A percentile compares a stretch with the other conserved stretches of the same genome.
These are phyloP conservation scores for Trichosanthes truncata DNA, from an alignment of 306 rosid genomes.

Conservation along the genomic window DNA sequence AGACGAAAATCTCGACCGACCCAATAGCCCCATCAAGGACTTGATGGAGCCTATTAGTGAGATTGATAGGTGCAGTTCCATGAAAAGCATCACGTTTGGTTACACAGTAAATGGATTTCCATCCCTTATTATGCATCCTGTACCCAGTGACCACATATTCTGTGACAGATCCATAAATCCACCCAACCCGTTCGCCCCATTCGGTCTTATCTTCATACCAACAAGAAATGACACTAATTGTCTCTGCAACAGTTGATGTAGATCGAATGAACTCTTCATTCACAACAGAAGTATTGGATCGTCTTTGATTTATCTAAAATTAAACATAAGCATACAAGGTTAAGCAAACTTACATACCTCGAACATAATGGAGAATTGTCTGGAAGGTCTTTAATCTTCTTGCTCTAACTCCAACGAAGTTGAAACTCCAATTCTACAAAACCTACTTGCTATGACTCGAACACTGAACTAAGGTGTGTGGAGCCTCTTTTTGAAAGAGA, in stretches of 20 bases:
- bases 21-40: constrained; percentile 99
- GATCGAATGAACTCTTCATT: no score
- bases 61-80: constrained; percentile 97
- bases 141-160: constrained; percentile 97
- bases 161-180: constrained; percentile 97
- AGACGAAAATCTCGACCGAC: constrained; percentile 93
- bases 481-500: no score
- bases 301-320: no score
- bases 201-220: constrained; percentile 98
- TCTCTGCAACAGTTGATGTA: constrained; percentile 93
- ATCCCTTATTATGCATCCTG: constrained; percentile 93
- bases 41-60: constrained; percentile 89
- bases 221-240: constrained; percentile 87
- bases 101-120: constrained; percentile 92
- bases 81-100: constrained; percentile 96
- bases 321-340: no score
- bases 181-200: constrained; percentile 98
- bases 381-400: no score
- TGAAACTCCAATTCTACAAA: no score
- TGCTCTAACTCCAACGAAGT: no score
- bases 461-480: no score
- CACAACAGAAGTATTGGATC: no score
- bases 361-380: no score
- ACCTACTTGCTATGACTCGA: no score
- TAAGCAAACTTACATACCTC: no score